A percentile compares a stretch with the other conserved stretches of the same genome.
Conservation (phyloP, 345 rosid species). For the Syzygium jambos region DNA sequence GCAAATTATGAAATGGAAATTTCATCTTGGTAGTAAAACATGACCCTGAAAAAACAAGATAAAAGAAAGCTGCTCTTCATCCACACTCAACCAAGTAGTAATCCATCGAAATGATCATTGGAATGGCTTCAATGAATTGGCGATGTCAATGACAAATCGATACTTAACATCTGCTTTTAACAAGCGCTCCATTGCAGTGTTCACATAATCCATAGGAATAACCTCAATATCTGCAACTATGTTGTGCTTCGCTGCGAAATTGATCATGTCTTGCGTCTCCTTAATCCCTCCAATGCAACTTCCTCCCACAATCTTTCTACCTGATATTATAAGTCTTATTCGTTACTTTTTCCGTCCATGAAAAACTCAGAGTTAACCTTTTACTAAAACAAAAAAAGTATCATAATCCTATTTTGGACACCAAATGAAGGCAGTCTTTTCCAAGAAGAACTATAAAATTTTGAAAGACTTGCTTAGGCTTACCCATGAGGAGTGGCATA, state of each 20-base stretch:
- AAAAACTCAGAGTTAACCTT: not conserved
- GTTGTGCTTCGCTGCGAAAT: conserved; percentile 7
- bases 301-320: conserved; percentile 11
- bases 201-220: conserved; percentile 14
- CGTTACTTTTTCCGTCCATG: not conserved
- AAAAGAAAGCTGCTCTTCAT: not conserved
- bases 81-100: not conserved
- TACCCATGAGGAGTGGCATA: conserved; percentile 21
- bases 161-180: conserved; percentile 6
- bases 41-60: not conserved
- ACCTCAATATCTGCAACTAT: conserved; percentile 8
- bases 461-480: not conserved
- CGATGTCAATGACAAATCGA: conserved; percentile 20
- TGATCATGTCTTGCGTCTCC: conserved; percentile 24
- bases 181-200: conserved; percentile 12
- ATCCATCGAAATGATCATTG: not conserved
- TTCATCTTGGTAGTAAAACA: not conserved
- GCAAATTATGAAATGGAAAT: not conserved
- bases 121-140: not conserved
- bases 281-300: conserved; percentile 12
- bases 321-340: not conserved
- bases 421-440: not conserved
- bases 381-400: not conserved
- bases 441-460: not conserved
- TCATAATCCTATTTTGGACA: no score